Base-by-base conservation (phyloP, 345 rosid genomes). In the Hirschfeldia incana region DNA sequence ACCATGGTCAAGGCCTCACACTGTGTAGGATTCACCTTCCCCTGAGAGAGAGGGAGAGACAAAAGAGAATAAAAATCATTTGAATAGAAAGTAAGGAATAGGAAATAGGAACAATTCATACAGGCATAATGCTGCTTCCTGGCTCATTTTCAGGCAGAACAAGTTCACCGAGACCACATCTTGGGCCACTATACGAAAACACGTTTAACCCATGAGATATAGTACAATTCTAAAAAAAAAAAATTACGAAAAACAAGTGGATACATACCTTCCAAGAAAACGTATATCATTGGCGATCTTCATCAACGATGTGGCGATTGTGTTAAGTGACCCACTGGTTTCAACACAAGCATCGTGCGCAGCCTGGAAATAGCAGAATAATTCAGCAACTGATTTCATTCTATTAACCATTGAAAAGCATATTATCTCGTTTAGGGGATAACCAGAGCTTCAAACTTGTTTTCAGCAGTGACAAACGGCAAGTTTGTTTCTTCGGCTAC, bases 121-220 rank as follows among this genome's bases (percentile, higher is more conserved):
- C 98, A 53, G 98, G 98, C 98, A 94, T 94, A 74, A 92, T 94
- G 84, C 98, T 94, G 91, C 98, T 94, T 76, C 98, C 98, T 17
- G 97, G 98, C 87, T 94, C 98, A 78, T 94, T 94, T 90, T 94
- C 98, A 80, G 98, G 98, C 76, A 94, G 96, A 87, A 90, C 85
- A 74, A 94, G 98, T 82, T 94, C 98, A 72, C 98, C 98, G 37
- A 94, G 98, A 75, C 98, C 98, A 65, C 97, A 94, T 76, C 98
- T 88, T 67, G 98, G 98, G 82, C 98, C 98, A 66, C 98, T 91
- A 85, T 71, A 74, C 32, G 46, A 80, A 81, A 76, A 82, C 85
- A 82, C 65, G 39, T 36, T 16, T 12, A 11, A 70, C 46, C 67
- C 69, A 60, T 80, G 75, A 83, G 58, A 21, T 21, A 34, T 34